Percentiles rank a stretch among this genome's conserved stretches.
phyloP scores from a whole-genome alignment of 2,329 filamentous ascomycete species.

The Fusarium mundagurra region DNA sequence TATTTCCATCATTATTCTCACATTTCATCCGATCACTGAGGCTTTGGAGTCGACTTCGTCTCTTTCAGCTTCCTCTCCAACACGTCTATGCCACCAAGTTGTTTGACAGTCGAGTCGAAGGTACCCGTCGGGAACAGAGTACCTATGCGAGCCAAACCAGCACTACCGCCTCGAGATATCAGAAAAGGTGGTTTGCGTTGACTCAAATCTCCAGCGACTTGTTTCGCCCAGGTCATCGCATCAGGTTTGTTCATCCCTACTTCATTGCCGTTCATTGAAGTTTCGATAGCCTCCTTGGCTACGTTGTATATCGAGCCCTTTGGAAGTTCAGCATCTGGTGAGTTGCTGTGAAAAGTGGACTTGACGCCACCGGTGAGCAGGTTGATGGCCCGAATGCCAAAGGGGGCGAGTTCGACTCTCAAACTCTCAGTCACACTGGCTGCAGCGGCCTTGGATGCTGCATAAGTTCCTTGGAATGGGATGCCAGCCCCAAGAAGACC shows the following conservation, averaged over 20 bases:
- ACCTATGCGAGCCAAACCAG: not conserved
- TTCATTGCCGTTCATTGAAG: slow-evolving; percentile 4
- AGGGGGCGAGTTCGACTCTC: slow-evolving; percentile 41
- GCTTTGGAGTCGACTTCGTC: not conserved
- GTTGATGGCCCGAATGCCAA: slow-evolving; percentile 42
- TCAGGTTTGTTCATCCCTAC: not conserved
- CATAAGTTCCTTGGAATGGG: slow-evolving; percentile 43
- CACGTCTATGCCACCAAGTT: slow-evolving; percentile 22
- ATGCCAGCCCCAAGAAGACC: not conserved
- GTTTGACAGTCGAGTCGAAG: slow-evolving; percentile 12
- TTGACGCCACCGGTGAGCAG: slow-evolving; percentile 40
- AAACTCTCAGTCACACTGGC: slow-evolving; percentile 38
- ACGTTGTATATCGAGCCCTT: slow-evolving; percentile 23
- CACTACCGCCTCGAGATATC: slow-evolving; percentile 17
- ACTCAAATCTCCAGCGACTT: slow-evolving; percentile 27
- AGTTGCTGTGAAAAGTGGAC: slow-evolving; percentile 27
- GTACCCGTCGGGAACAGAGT: slow-evolving; percentile 19
- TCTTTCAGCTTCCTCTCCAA: slow-evolving; percentile 22
- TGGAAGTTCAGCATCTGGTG: not conserved
- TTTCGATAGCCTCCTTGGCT: slow-evolving; percentile 28
- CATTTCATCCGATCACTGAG: not conserved
- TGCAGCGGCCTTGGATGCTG: slow-evolving; percentile 42
- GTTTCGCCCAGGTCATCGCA: slow-evolving; percentile 19
- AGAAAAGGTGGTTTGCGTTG: slow-evolving; percentile 22
- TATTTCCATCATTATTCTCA: accelerated